Base-by-base conservation (phyloP, 164 flowering plant genomes). In the Piper betle region DNA sequence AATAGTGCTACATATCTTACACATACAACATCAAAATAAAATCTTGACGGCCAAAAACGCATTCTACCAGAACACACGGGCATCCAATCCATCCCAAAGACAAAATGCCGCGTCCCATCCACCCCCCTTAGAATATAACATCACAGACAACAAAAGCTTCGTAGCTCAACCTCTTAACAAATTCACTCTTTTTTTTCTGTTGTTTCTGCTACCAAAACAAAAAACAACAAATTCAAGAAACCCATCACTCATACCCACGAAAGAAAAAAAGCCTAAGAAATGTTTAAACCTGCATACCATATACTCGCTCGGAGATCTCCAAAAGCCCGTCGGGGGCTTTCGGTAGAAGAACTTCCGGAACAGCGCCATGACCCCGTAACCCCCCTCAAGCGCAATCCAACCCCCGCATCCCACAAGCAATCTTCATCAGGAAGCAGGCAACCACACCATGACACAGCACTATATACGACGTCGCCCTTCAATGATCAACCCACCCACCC, bases 261-360 rank as follows among this genome's bases (percentile, higher is more conserved):
- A 19, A 5, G 5, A 58, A 13, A 37, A 15, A 13, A 7, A 39
- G 39, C 39, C 39, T 1, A 10, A 16, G 39, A 37, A 12, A 16
- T 20, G 15, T 39, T 5, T 6, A 20, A 16, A 15, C 46, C 39
- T 20, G 64, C 77, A 13, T 69, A 79, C 85, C 82, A 50, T 73
- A 79, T 66, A 81, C 79, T 67, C 81, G 63, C 69, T 82, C 86
- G n/a, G 74, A 73, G 73, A 82, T 80, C 76, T 82, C 86, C 20
- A 82, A 77, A 55, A 82, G 81, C 58, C 81, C 81, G 57, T 82
- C 86, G 2, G 84, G 40, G 84, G 84, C 55, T 80, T 82, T 66
- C 78, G 55, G 68, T 77, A 78, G 67, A 82, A 82, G 65, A 82
- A 70, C 63, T 77, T 80, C 60, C 86, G 75, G 65, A 82, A 74